Evolutionary conservation across 179 eudicot genomes (phyloP).

Genomic region (Corrigiola litoralis): DNA sequence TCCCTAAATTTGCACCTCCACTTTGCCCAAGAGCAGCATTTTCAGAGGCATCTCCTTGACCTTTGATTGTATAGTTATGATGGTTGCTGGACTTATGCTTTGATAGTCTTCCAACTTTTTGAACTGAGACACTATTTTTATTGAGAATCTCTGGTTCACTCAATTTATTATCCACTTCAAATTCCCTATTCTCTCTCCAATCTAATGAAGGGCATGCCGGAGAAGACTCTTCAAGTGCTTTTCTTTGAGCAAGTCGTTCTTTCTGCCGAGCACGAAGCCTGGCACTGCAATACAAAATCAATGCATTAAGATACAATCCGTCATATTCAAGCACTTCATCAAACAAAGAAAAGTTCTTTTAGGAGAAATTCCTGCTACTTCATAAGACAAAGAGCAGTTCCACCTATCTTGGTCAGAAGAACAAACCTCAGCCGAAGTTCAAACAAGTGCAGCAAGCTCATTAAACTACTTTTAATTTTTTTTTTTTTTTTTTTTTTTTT

Average conservation of each 20-base stretch:
- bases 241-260: conserved; percentile 57
- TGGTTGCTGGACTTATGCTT: conserved; percentile 36
- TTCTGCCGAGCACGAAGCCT: conserved; percentile 90
- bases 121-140: conserved; percentile 28
- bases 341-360: too few relatives aligned
- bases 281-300: conserved; percentile 42
- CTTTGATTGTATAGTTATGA: conserved; percentile 21
- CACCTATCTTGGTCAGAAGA: too few relatives aligned
- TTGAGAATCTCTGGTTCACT: conserved; percentile 29
- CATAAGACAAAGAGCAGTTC: too few relatives aligned
- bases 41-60: conserved; percentile 26
- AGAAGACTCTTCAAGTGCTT: conserved; percentile 31
- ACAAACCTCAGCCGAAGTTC: too few relatives aligned
- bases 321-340: not conserved
- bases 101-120: conserved; percentile 28
- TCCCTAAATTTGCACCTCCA: conserved; percentile 24
- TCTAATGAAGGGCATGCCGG: conserved; percentile 21
- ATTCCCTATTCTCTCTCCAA: conserved; percentile 20
- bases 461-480: too few relatives aligned
- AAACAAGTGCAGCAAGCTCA: too few relatives aligned
- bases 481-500: too few relatives aligned
- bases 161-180: conserved; percentile 28
- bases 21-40: conserved; percentile 25
- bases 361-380: too few relatives aligned
- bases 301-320: conserved; percentile 11